These are phyloP conservation scores for Alternaria gansuensis DNA, from an alignment of 2,329 filamentous ascomycete genomes.

Conservation along the genomic window DNA sequence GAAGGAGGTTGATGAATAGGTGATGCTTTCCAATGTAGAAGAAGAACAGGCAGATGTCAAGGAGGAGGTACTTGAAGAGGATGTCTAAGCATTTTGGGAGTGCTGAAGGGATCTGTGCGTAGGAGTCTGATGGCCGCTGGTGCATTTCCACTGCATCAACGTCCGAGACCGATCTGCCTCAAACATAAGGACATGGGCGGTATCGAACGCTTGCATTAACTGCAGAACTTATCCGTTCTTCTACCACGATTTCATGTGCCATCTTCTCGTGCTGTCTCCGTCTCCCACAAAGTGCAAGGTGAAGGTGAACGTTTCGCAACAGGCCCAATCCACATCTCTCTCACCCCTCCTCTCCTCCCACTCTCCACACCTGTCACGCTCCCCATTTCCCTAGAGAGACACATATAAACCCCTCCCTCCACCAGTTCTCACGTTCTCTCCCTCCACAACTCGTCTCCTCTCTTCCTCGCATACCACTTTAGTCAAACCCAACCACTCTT, in stretches of 20 bases:
- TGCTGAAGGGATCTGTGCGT: rapidly evolving
- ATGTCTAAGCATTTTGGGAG: neutral
- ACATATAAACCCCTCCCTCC: neutral
- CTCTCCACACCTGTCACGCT: neutral
- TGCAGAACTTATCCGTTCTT: neutral
- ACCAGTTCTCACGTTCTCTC: neutral
- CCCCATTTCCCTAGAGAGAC: neutral
- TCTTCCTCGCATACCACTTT: neutral
- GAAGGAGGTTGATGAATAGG: neutral
- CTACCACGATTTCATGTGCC: neutral
- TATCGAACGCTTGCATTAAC: neutral
- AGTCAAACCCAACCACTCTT: neutral
- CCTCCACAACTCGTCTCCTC: neutral
- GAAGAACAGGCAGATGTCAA: neutral
- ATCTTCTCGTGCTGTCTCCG: neutral
- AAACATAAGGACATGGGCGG: neutral
- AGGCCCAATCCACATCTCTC: neutral
- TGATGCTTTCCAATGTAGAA: neutral
- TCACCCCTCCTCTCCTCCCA: neutral
- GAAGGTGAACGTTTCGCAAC: neutral
- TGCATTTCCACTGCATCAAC: no score
- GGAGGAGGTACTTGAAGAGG: neutral
- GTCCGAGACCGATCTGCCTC: neutral
- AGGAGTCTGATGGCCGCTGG: neutral
- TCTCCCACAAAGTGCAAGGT: neutral